Conservation (phyloP, 352 stramenopile genomes). For the Phytophthora pinifolia region DNA sequence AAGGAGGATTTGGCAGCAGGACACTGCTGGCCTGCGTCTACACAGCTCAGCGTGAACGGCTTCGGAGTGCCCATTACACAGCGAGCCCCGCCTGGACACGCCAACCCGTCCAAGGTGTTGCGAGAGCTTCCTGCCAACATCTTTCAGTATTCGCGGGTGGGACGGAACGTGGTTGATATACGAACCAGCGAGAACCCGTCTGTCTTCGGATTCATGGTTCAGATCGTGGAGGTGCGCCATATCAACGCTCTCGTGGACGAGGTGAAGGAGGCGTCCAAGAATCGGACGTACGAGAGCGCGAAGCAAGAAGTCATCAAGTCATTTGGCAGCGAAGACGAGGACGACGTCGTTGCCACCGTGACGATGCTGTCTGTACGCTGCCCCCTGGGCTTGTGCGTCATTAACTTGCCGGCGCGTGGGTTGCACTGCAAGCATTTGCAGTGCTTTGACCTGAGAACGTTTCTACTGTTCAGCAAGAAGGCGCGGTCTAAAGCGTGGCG, state of each 20-base stretch:
- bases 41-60: constrained; percentile 68
- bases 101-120: constrained; percentile 82
- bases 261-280: constrained; percentile 56
- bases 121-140: constrained; percentile 74
- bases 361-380: constrained; percentile 91
- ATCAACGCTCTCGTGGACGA: constrained; percentile 64
- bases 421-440: constrained; percentile 93
- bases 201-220: constrained; percentile 70
- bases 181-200: constrained; percentile 62
- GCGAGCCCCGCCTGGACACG: constrained; percentile 68
- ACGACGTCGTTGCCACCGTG: constrained; percentile 82
- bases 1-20: constrained; percentile 73
- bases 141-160: constrained; percentile 65
- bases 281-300: constrained; percentile 70
- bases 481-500: constrained; percentile 87
- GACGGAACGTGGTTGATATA: constrained; percentile 77
- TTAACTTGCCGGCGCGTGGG: constrained; percentile 88
- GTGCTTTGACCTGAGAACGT: constrained; percentile 95
- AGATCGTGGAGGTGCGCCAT: constrained; percentile 70
- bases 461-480: constrained; percentile 90
- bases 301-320: constrained; percentile 80
- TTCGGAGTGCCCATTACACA: constrained; percentile 70
- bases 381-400: constrained; percentile 84
- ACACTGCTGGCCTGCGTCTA: constrained; percentile 72
- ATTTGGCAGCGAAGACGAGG: constrained; percentile 78